These are phyloP conservation scores for Senna tora DNA, from an alignment of 306 rosid species.

Conservation along the genomic window DNA sequence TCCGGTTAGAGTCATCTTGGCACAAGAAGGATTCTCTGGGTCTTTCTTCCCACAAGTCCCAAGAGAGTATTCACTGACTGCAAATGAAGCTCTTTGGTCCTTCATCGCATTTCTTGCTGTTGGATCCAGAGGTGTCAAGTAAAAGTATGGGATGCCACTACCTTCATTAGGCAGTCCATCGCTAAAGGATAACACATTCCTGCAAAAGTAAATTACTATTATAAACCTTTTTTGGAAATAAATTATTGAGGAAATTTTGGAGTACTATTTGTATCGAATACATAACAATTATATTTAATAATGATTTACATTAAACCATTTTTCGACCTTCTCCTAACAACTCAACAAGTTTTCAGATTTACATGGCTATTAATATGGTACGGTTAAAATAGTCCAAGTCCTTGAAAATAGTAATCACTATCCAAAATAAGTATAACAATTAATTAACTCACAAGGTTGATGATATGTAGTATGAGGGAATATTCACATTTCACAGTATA, in stretches of 20 bases:
- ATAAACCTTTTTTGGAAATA: background rate
- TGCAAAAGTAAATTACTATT: conserved; percentile 37
- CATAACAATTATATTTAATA: background rate
- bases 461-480: background rate
- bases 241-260: background rate
- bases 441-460: conserved; percentile 4
- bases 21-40: conserved; percentile 89
- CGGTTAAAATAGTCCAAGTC: background rate
- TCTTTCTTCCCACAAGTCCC: conserved; percentile 85
- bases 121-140: conserved; percentile 89
- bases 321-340: background rate
- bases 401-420: background rate
- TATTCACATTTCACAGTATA: background rate
- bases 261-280: background rate
- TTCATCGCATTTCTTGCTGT: conserved; percentile 68
- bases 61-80: conserved; percentile 77
- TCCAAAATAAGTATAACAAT: background rate
- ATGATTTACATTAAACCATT: background rate
- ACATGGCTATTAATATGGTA: background rate
- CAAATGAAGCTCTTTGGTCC: conserved; percentile 78
- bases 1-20: conserved; percentile 83
- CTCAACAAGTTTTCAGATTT: background rate
- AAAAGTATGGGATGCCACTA: conserved; percentile 83
- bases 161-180: conserved; percentile 78
- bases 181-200: conserved; percentile 90